Conservation (phyloP, 208 protist genomes). For the Crithidia expoeki region DNA sequence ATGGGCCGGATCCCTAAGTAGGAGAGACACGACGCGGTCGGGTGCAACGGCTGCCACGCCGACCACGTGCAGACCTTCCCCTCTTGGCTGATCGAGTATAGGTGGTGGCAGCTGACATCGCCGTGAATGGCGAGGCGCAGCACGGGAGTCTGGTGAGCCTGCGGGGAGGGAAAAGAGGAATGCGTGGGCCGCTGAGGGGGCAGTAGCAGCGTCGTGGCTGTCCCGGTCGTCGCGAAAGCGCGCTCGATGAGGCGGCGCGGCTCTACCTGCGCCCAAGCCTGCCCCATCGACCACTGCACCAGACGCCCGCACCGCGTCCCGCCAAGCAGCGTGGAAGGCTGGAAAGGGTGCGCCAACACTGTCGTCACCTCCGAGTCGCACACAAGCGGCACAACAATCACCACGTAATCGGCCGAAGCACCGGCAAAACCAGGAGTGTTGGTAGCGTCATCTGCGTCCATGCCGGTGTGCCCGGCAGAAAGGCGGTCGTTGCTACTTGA, state of each 20-base stretch:
- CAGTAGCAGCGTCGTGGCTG: slow-evolving; percentile 36
- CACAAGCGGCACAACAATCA: slow-evolving; percentile 55
- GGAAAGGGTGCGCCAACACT: slow-evolving; percentile 47
- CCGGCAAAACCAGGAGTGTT: background rate
- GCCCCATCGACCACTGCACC: slow-evolving; percentile 45
- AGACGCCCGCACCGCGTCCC: slow-evolving; percentile 59
- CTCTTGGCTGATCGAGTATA: slow-evolving; percentile 74
- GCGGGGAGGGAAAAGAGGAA: slow-evolving; percentile 69
- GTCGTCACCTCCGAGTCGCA: slow-evolving; percentile 58
- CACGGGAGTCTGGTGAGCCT: slow-evolving; percentile 57
- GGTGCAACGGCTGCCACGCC: slow-evolving; percentile 39
- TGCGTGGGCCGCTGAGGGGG: slow-evolving; percentile 40
- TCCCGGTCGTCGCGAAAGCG: slow-evolving; percentile 47
- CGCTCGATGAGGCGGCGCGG: slow-evolving; percentile 39
- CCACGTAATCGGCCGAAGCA: slow-evolving; percentile 22
- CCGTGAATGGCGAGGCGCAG: slow-evolving; percentile 66
- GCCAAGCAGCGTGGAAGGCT: slow-evolving; percentile 42
- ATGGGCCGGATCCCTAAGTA: slow-evolving; percentile 50
- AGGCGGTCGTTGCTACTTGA: too few relatives aligned
- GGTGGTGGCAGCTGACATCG: slow-evolving; percentile 61
- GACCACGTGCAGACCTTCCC: slow-evolving; percentile 74
- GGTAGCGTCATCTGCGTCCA: background rate
- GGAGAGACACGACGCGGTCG: slow-evolving; percentile 44
- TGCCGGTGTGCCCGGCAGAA: too few relatives aligned
- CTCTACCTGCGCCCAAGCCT: slow-evolving; percentile 34